Base-by-base conservation (phyloP, 352 stramenopile species). In the Phytophthora rubi region DNA sequence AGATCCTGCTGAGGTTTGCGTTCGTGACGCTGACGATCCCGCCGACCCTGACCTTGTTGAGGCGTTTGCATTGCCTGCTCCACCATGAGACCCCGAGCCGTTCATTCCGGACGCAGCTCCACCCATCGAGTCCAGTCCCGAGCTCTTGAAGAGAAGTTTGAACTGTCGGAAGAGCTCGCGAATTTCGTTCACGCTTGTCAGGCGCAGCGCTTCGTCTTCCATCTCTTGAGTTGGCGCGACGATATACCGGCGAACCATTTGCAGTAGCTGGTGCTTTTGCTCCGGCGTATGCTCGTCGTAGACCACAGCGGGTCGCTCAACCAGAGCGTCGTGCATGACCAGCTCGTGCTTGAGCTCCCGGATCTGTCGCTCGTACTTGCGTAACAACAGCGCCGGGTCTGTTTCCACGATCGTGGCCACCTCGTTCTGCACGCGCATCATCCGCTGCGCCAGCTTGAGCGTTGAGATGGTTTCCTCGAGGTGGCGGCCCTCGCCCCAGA, bases 341-440 rank as follows among this genome's bases (percentile, higher is more conserved):
- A 98, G 73, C 59, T 98, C 94, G 62, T 98, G 90, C 62, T 97
- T 97, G 37, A 98, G 80, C 32, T 98, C 94, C 23, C 92, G 85
- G 68, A 98, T 97, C 54, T 96, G 86, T 52, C 87, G 91, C 61
- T 97, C 94, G 68, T 98, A 97, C 64, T 97, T 97, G 53, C 90
- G 86, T 21, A 98, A 56, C 23, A 98, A 71, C 23, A 94, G 86
- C 32, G 69, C 73, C 53, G 93, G 89, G 70, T 98, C 92, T 13
- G 90, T 93, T 65, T 96, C 85, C 42, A 97, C 85, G 48, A 97
- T 92, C 4, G 83, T 86, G 33, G 86, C 64, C 6, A 93, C 81
- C 49, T 98, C 81, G 67, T 98, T 98, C 68, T 98, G 85, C 48
- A 98, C 93, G 62, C 90, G 86, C 90, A 98, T 98, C 94, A 98